These are phyloP conservation scores for Pseudozyma tsukubaensis DNA, from an alignment of 1,284 basidiomycete species.

Conservation along the genomic window DNA sequence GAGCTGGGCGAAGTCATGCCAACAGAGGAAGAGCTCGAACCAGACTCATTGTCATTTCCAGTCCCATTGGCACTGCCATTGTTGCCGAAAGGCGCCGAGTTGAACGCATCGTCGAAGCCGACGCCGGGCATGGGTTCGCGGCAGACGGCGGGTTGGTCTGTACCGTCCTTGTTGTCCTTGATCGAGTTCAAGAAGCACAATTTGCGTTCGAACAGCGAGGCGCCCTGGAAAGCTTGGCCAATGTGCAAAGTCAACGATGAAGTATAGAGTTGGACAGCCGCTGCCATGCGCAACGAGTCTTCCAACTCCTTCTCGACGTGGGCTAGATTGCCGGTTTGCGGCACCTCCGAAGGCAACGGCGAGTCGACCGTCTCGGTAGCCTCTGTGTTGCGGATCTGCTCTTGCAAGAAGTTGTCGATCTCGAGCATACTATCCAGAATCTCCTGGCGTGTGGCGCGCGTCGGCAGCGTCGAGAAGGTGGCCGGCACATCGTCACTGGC, in stretches of 20 bases:
- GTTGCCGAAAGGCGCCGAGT: conserved; percentile 11
- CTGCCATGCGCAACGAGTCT: conserved; percentile 50
- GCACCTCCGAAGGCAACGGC: conserved; percentile 32
- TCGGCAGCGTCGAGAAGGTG: conserved; percentile 47
- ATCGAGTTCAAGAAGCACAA: conserved; percentile 65
- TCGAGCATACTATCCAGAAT: conserved; percentile 61
- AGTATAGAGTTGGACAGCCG: conserved; percentile 63
- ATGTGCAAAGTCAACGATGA: conserved; percentile 62
- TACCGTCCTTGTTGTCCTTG: conserved; percentile 49
- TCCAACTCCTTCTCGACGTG: conserved; percentile 57
- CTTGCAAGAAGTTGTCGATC: conserved; percentile 56
- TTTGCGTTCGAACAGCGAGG: conserved; percentile 63
- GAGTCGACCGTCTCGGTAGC: conserved; percentile 30
- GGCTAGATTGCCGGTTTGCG: conserved; percentile 31
- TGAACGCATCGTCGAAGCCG: conserved; percentile 24
- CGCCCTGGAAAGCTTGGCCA: conserved; percentile 63
- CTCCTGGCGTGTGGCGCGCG: conserved; percentile 51
- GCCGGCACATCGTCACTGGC: conserved; percentile 30
- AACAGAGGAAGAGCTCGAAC: neutral
- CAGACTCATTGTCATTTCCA: conserved; percentile 4
- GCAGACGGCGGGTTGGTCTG: conserved; percentile 38
- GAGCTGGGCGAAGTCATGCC: conserved; percentile 21
- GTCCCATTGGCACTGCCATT: conserved; percentile 12
- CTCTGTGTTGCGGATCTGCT: conserved; percentile 55
- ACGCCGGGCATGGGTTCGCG: conserved; percentile 57